Conservation (phyloP, 192 early-diverging fungal genomes). For the Paraglomus brasilianum region DNA sequence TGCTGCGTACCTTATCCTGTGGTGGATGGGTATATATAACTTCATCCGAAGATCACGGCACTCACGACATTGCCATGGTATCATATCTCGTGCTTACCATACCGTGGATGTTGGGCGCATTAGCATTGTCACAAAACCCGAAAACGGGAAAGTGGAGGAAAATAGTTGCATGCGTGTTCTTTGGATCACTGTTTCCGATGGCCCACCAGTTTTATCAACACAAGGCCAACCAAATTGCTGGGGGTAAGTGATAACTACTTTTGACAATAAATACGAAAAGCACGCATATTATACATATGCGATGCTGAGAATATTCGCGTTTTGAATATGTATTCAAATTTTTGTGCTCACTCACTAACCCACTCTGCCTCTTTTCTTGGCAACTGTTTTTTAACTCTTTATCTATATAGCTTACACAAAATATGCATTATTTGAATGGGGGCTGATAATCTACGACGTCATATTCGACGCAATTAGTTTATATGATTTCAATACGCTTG, state of each 20-base stretch:
- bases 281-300: too few species aligned
- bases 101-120: slow-evolving; percentile 67
- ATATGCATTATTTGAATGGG: slow-evolving; percentile 86
- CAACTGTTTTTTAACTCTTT: neutral
- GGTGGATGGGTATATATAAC: slow-evolving; percentile 86
- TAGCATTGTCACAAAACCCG: slow-evolving; percentile 48
- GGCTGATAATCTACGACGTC: slow-evolving; percentile 75
- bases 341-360: neutral
- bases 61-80: slow-evolving; percentile 82
- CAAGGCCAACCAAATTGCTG: slow-evolving; percentile 70
- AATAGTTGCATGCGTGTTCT: slow-evolving; percentile 59
- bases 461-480: slow-evolving; percentile 71
- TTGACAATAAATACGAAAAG: neutral
- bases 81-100: slow-evolving; percentile 73
- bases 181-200: slow-evolving; percentile 71
- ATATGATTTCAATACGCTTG: slow-evolving; percentile 62
- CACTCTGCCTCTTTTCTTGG: neutral
- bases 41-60: slow-evolving; percentile 74
- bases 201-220: slow-evolving; percentile 77
- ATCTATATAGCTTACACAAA: slow-evolving; percentile 60
- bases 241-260: slow-evolving; percentile 41
- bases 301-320: neutral
- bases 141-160: slow-evolving; percentile 54
- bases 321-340: too few species aligned
- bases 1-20: slow-evolving; percentile 70